phyloP scores from a whole-genome alignment of 2,329 filamentous ascomycete species.

The Aspergillus floridensis region DNA sequence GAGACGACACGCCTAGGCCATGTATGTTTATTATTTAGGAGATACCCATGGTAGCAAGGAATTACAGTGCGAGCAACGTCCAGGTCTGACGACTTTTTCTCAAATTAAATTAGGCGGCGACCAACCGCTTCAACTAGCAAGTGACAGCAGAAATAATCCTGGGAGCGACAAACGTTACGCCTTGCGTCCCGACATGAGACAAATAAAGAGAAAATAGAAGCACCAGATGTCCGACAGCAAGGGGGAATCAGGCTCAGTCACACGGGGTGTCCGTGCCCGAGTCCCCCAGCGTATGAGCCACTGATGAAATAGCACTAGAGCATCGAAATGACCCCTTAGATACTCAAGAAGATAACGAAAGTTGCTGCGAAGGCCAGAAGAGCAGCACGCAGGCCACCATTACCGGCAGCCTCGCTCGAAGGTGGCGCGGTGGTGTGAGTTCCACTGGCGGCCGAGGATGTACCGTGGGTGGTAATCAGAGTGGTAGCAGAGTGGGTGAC shows the following conservation, averaged over 20 bases:
- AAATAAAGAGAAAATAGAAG: background rate
- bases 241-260: slow-evolving; percentile 3
- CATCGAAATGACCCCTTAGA: background rate
- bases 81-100: slow-evolving; percentile 6
- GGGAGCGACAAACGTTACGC: background rate
- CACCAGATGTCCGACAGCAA: slow-evolving; percentile 3
- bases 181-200: slow-evolving; percentile 4
- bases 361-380: slow-evolving; percentile 7
- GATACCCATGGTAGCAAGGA: slow-evolving; percentile 26
- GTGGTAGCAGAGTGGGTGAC: background rate
- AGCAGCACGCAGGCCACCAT: background rate
- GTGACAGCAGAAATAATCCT: slow-evolving; percentile 5
- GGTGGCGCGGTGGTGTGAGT: slow-evolving; percentile 15
- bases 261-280: slow-evolving; percentile 2
- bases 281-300: background rate
- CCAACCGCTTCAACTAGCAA: slow-evolving; percentile 6
- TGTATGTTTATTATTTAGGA: slow-evolving; percentile 23
- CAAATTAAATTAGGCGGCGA: slow-evolving; percentile 7
- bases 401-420: slow-evolving; percentile 17
- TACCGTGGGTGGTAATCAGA: background rate
- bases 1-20: slow-evolving; percentile 5
- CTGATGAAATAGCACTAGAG: background rate
- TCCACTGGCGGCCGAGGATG: slow-evolving; percentile 3
- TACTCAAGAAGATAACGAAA: slow-evolving; percentile 1
- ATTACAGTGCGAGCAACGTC: slow-evolving; percentile 11